Evolutionary conservation across 1,139 yeast species (phyloP).

Genomic region (Yamadazyma diddensiae): DNA sequence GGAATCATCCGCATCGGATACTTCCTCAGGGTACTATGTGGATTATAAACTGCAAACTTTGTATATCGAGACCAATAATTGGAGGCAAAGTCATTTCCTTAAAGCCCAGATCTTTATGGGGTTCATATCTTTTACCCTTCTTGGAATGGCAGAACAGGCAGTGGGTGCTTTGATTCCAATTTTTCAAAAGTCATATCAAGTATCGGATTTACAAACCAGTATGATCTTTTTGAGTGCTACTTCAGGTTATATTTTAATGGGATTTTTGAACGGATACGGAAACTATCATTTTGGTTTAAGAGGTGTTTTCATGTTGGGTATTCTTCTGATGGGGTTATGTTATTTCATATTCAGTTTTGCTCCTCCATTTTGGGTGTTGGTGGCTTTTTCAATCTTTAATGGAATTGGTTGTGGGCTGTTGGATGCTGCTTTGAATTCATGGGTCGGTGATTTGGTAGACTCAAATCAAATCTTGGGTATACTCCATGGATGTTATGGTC

Average conservation of each 20-base stretch:
- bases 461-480: slow-evolving; percentile 65
- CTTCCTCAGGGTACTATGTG: slow-evolving; percentile 2
- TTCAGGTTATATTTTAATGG: slow-evolving; percentile 40
- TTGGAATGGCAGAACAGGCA: slow-evolving; percentile 59
- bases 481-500: slow-evolving; percentile 66
- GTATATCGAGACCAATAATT: slow-evolving; percentile 8
- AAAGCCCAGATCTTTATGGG: slow-evolving; percentile 37
- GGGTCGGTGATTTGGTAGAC: slow-evolving; percentile 54
- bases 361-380: slow-evolving; percentile 38
- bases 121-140: slow-evolving; percentile 36
- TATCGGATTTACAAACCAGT: slow-evolving; percentile 41
- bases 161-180: slow-evolving; percentile 55
- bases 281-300: slow-evolving; percentile 34
- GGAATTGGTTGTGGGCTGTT: slow-evolving; percentile 63
- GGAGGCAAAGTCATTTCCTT: slow-evolving; percentile 14
- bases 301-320: slow-evolving; percentile 38
- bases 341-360: slow-evolving; percentile 25
- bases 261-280: slow-evolving; percentile 29
- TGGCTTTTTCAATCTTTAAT: slow-evolving; percentile 34
- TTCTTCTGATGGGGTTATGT: slow-evolving; percentile 27
- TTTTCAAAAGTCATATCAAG: slow-evolving; percentile 40
- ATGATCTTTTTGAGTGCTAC: slow-evolving; percentile 33
- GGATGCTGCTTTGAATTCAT: slow-evolving; percentile 59
- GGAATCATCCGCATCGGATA: neutral
- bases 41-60: slow-evolving; percentile 6